Percentiles rank a stretch among this genome's conserved stretches.
phyloP scores from a whole-genome alignment of 2,329 filamentous ascomycete species.

The Acephala macrosclerotiorum region DNA sequence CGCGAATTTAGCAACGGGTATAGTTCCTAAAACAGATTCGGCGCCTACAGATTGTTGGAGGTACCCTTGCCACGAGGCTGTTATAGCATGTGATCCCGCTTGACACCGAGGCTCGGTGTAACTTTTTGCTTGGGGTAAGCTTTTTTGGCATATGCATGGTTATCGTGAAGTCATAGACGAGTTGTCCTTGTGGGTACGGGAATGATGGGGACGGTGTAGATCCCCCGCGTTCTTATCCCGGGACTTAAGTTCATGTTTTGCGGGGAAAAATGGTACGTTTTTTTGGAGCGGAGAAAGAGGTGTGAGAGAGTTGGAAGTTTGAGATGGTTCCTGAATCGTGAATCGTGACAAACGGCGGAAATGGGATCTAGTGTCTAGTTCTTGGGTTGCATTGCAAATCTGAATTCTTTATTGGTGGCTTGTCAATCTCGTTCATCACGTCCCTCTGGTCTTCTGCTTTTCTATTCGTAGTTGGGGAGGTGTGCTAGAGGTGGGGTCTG shows the following conservation, averaged over 20 bases:
- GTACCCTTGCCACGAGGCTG: not conserved
- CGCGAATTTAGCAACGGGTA: not conserved
- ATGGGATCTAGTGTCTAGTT: not conserved
- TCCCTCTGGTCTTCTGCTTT: not conserved
- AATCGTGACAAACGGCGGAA: not conserved
- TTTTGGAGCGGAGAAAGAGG: not conserved
- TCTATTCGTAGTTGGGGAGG: not conserved
- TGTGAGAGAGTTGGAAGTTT: not conserved
- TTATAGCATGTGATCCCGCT: not conserved
- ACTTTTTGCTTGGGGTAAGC: not conserved
- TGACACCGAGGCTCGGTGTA: not conserved
- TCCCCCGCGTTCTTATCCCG: not conserved
- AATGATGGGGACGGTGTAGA: not conserved
- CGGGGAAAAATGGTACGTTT: not conserved
- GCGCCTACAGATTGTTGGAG: not conserved
- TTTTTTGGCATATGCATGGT: not conserved
- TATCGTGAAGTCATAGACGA: not conserved
- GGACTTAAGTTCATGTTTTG: not conserved
- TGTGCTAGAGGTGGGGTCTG: not conserved
- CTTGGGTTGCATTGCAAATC: too few species aligned
- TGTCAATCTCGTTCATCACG: not conserved
- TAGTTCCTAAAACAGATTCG: not conserved
- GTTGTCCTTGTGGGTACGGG: not conserved
- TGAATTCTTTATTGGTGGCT: not conserved
- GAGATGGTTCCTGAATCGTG: not conserved